Conservation (phyloP, 306 rosid genomes). For the Acacia crassicarpa region DNA sequence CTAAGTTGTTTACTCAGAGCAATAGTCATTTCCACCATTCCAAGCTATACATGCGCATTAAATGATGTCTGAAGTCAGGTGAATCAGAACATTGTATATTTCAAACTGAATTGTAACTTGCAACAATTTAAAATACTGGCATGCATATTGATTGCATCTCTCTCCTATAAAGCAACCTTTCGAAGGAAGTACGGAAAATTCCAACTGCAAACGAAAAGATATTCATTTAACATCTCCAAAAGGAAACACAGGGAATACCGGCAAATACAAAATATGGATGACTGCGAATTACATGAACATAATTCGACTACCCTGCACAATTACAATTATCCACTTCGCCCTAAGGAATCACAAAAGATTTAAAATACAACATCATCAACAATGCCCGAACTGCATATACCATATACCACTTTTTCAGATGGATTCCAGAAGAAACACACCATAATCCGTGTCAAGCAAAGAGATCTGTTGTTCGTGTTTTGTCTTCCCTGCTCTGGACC, state of each 20-base stretch:
- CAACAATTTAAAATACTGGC: neutral
- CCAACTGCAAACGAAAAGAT: constrained; percentile 8
- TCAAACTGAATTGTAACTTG: neutral
- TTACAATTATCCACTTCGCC: constrained; percentile 29
- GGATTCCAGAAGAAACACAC: constrained; percentile 35
- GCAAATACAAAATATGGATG: constrained; percentile 21
- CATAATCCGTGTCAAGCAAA: constrained; percentile 29
- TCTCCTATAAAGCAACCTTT: constrained; percentile 11
- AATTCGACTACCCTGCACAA: constrained; percentile 37
- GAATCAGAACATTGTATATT: neutral
- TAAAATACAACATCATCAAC: constrained; percentile 38
- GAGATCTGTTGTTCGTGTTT: constrained; percentile 18
- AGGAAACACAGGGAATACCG: neutral
- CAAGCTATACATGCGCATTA: neutral
- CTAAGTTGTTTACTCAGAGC: neutral
- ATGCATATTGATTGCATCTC: constrained; percentile 8
- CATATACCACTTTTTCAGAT: constrained; percentile 13
- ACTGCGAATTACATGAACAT: constrained; percentile 11
- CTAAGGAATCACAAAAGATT: constrained; percentile 31
- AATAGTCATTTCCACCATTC: neutral
- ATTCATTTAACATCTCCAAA: neutral
- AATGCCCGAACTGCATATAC: constrained; percentile 20
- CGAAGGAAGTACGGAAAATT: constrained; percentile 6
- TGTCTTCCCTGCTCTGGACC: constrained; percentile 34
- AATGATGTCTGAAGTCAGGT: neutral